These are phyloP conservation scores for Halteria grandinella DNA, from an alignment of 73 alveolate genomes.

Conservation along the genomic window DNA sequence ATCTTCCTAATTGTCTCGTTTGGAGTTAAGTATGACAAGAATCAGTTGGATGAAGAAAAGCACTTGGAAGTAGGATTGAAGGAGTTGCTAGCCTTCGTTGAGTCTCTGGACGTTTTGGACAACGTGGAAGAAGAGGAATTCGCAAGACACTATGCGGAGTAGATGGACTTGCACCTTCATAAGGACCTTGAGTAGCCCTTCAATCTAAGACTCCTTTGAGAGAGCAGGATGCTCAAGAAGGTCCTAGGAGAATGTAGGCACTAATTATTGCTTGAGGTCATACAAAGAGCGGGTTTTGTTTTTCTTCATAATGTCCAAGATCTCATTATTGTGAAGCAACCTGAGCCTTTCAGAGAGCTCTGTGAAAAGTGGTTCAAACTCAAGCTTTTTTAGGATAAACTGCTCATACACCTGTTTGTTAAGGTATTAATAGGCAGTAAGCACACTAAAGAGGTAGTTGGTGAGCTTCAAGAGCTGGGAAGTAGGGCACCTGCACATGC, in stretches of 20 bases:
- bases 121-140: constrained; percentile 12
- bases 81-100: constrained; percentile 20
- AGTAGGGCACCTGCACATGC: constrained; percentile 20
- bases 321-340: too few species aligned
- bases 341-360: constrained; percentile 18
- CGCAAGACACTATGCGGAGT: constrained; percentile 3
- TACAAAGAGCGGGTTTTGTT: too few species aligned
- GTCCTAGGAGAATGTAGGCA: too few species aligned
- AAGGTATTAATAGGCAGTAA: constrained; percentile 12
- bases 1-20: constrained; percentile 29
- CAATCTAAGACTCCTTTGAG: too few species aligned
- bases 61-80: background rate
- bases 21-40: constrained; percentile 4
- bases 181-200: background rate
- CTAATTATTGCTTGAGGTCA: too few species aligned
- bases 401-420: constrained; percentile 4
- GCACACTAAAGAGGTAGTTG: constrained; percentile 17
- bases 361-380: constrained; percentile 22
- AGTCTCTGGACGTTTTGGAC: background rate
- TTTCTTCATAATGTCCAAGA: too few species aligned
- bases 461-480: background rate
- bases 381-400: constrained; percentile 25
- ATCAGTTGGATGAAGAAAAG: constrained; percentile 14
- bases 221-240: too few species aligned
- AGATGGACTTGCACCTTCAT: background rate